Evolutionary conservation across 257 asterid species (phyloP).

Genomic region (Craterostigma plantagineum): DNA sequence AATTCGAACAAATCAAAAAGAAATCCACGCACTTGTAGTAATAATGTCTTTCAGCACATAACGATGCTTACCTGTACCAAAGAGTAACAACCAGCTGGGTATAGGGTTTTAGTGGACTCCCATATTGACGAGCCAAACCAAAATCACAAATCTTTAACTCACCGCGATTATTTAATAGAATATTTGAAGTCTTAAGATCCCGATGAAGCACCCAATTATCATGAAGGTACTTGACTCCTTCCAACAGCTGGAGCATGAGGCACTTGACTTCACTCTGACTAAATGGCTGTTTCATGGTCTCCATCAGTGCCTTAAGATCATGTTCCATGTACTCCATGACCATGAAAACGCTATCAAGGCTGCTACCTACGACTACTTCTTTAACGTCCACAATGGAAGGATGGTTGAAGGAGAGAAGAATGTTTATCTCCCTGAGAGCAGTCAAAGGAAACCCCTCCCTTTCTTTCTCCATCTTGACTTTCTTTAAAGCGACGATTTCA

Average conservation of each 20-base stretch:
- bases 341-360: constrained; percentile 77
- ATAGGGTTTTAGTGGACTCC: constrained; percentile 81
- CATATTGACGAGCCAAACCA: constrained; percentile 92
- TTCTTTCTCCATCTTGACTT: constrained; percentile 94
- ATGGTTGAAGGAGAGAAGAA: constrained; percentile 70
- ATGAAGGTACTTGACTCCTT: constrained; percentile 73
- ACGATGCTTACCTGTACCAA: constrained; percentile 72
- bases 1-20: no score
- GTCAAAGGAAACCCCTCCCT: constrained; percentile 94
- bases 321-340: constrained; percentile 99
- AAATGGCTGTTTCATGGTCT: constrained; percentile 71
- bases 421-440: constrained; percentile 73
- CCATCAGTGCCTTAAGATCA: constrained; percentile 82
- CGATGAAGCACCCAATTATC: constrained; percentile 94
- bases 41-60: no score
- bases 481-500: constrained; percentile 86
- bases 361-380: constrained; percentile 86
- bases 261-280: constrained; percentile 90
- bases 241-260: constrained; percentile 82
- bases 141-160: constrained; percentile 90
- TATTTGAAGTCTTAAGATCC: constrained; percentile 78
- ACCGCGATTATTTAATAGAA: constrained; percentile 67
- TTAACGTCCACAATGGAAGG: constrained; percentile 81
- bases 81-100: constrained; percentile 89
- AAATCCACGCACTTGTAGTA: no score